Percentiles rank a stretch among this genome's conserved stretches.
phyloP scores from a whole-genome alignment of 2,329 filamentous ascomycete species.

The Beauveria sp. region DNA sequence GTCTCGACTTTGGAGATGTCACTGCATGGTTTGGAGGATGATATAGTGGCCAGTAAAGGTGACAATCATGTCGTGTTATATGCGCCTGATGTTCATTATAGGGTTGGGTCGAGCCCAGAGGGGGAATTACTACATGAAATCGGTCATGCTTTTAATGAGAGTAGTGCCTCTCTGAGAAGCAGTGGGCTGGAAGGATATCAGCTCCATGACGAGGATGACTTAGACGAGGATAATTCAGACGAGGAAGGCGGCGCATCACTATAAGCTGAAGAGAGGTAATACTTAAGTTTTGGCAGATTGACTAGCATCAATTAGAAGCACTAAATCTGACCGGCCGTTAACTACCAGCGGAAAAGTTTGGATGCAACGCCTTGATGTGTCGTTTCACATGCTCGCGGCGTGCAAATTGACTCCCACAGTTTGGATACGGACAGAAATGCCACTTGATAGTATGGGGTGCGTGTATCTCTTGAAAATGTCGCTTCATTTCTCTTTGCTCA shows the following conservation, averaged over 20 bases:
- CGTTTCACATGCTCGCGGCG: background rate
- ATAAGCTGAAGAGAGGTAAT: background rate
- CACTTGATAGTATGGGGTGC: background rate
- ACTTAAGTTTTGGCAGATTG: background rate
- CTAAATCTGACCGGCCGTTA: background rate
- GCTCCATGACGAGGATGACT: too few species aligned
- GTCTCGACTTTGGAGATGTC: background rate
- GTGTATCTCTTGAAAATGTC: constrained; percentile 1
- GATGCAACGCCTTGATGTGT: background rate
- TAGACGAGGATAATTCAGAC: background rate
- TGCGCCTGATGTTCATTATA: background rate
- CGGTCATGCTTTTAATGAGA: background rate
- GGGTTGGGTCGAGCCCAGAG: background rate
- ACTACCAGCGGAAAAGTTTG: background rate
- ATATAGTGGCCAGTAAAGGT: background rate
- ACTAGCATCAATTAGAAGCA: background rate
- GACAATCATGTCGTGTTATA: background rate
- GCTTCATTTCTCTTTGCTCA: constrained; percentile 7
- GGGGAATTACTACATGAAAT: background rate
- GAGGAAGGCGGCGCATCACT: background rate
- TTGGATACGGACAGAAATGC: background rate
- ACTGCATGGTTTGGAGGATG: background rate
- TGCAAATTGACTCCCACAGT: background rate
- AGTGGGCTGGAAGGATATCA: too few species aligned
- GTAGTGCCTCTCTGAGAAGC: background rate